A percentile compares a stretch with the other conserved stretches of the same genome.
These are phyloP conservation scores for Blastocystis sp. DNA, from an alignment of 352 stramenopile genomes.

Conservation along the genomic window DNA sequence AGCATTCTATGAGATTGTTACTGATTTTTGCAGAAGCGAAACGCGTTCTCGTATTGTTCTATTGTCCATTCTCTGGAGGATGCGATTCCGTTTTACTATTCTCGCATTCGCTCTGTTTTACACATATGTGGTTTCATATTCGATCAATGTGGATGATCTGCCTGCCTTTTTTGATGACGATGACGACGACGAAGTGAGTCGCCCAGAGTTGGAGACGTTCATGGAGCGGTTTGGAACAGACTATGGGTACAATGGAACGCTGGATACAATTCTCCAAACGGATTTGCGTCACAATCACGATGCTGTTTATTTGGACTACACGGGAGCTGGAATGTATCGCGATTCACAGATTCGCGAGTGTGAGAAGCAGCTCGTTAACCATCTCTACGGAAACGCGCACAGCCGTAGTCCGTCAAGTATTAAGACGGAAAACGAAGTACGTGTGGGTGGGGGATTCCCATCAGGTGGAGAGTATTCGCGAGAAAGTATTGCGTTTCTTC, in stretches of 20 bases:
- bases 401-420: conserved; percentile 29
- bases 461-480: conserved; percentile 27
- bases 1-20: no score
- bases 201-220: conserved; percentile 8
- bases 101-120: background rate
- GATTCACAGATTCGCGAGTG: conserved; percentile 36
- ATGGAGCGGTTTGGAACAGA: conserved; percentile 16
- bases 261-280: conserved; percentile 21
- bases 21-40: no score
- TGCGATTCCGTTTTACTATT: no score
- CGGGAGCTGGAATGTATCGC: conserved; percentile 29
- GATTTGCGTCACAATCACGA: conserved; percentile 4
- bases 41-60: no score
- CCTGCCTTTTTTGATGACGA: background rate
- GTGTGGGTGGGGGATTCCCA: background rate
- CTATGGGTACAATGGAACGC: conserved; percentile 31
- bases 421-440: conserved; percentile 25
- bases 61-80: no score
- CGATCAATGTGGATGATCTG: background rate
- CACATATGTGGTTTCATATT: background rate
- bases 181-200: conserved; percentile 10
- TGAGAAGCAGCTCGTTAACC: background rate
- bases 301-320: conserved; percentile 51
- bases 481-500: conserved; percentile 23
- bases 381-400: conserved; percentile 47